These are phyloP conservation scores for Tetracladium marchalianum DNA, from an alignment of 495 filamentous ascomycete species.

Conservation along the genomic window DNA sequence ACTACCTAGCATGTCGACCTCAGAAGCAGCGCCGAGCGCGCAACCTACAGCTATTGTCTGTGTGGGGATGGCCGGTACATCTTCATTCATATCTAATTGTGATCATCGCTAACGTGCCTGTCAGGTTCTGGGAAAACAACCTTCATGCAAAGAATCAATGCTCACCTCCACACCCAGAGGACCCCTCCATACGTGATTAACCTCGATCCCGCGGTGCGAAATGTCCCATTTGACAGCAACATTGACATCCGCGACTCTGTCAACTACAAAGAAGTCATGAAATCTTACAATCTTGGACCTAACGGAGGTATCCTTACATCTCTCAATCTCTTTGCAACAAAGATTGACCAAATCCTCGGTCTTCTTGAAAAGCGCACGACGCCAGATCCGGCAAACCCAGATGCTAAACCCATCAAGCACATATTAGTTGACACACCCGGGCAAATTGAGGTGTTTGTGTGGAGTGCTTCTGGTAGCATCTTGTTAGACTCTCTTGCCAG, in stretches of 20 bases:
- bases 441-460: conserved; percentile 98
- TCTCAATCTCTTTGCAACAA: conserved; percentile 92
- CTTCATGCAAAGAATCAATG: conserved; percentile 96
- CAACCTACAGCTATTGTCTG: conserved; percentile 68
- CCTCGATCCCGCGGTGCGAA: conserved; percentile 88
- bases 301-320: conserved; percentile 98
- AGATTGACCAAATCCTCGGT: conserved; percentile 86
- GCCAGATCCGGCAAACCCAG: conserved; percentile 50
- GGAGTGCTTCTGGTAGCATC: conserved; percentile 88
- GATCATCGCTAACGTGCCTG: not conserved
- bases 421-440: conserved; percentile 93
- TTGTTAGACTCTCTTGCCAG: conserved; percentile 88
- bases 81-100: not conserved
- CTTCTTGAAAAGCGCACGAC: conserved; percentile 80
- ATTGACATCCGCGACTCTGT: conserved; percentile 98
- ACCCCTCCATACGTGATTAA: conserved; percentile 88
- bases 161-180: conserved; percentile 68
- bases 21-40: conserved; percentile 1
- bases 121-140: conserved; percentile 92
- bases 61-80: conserved; percentile 84
- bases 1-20: conserved; percentile 10
- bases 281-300: conserved; percentile 93
- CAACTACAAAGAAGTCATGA: conserved; percentile 99
- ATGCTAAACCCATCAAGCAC: conserved; percentile 59
- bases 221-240: conserved; percentile 95